Evolutionary conservation across 1,284 basidiomycete genomes (phyloP).

Genomic region (Xerocomus cyaneibrunnescens): DNA sequence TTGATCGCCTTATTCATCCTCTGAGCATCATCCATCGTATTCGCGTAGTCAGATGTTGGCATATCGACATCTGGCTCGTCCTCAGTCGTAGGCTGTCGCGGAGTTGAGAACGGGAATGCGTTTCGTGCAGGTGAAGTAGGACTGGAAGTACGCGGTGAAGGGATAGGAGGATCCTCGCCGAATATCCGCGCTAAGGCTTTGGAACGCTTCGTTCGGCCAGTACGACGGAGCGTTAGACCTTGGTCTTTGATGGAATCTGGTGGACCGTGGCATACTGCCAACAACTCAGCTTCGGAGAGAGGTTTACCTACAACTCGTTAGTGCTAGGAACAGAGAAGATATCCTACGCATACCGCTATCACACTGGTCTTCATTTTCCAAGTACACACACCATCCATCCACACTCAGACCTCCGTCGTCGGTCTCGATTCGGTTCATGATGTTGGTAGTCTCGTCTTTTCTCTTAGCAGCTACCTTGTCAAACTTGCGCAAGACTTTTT

Average conservation of each 20-base stretch:
- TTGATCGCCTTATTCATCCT: conserved; percentile 69
- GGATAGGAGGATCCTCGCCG: conserved; percentile 48
- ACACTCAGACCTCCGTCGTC: conserved; percentile 71
- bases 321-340: not conserved
- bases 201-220: conserved; percentile 42
- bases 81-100: conserved; percentile 29
- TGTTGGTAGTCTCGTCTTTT: conserved; percentile 46
- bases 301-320: conserved; percentile 51
- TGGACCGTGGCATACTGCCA: conserved; percentile 83
- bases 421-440: conserved; percentile 50
- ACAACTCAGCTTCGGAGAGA: conserved; percentile 80
- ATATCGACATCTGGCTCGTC: conserved; percentile 44
- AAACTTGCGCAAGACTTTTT: conserved; percentile 86
- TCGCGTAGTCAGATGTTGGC: conserved; percentile 29
- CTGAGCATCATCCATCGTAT: conserved; percentile 9
- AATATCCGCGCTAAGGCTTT: conserved; percentile 56
- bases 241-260: conserved; percentile 81
- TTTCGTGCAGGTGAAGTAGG: conserved; percentile 37
- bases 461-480: conserved; percentile 61
- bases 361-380: conserved; percentile 60
- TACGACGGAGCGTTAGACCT: conserved; percentile 73
- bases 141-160: conserved; percentile 26
- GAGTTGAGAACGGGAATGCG: conserved; percentile 13
- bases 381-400: conserved; percentile 87
- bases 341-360: conserved; percentile 48